phyloP scores from a whole-genome alignment of 805 yeast genomes.

The Starmerella powellii region DNA sequence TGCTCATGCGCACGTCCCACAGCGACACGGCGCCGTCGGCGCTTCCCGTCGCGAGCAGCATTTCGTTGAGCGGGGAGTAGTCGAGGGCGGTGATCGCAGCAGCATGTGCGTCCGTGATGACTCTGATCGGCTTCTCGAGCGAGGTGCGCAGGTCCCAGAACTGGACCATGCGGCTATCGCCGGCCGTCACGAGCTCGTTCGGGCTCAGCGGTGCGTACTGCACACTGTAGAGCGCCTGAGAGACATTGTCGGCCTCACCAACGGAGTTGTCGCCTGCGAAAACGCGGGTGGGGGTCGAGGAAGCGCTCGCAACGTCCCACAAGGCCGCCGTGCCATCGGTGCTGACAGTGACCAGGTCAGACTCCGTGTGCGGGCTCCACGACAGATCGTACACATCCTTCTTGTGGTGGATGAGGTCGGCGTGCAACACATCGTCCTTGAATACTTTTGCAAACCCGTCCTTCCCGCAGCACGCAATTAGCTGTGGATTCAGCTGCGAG shows the following conservation, averaged over 20 bases:
- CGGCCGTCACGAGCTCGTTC: conserved; percentile 59
- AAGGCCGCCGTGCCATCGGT: conserved; percentile 56
- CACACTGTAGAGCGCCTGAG: conserved; percentile 50
- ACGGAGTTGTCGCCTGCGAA: conserved; percentile 48
- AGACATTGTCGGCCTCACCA: conserved; percentile 38
- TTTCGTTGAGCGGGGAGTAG: conserved; percentile 44
- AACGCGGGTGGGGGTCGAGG: conserved; percentile 36
- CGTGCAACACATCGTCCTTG: conserved; percentile 13
- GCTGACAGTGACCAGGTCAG: conserved; percentile 48
- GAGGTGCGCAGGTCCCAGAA: conserved; percentile 40
- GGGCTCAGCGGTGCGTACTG: conserved; percentile 48
- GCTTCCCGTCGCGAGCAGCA: conserved; percentile 63
- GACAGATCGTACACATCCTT: conserved; percentile 60
- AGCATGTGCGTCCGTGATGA: conserved; percentile 37
- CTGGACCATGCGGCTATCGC: conserved; percentile 59
- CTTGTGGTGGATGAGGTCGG: conserved; percentile 42
- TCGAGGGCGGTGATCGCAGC: conserved; percentile 58
- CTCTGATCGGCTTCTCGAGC: conserved; percentile 4
- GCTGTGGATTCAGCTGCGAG: conserved; percentile 37
- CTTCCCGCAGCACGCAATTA: conserved; percentile 44
- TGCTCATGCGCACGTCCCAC: conserved; percentile 61
- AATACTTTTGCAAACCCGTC: conserved; percentile 28
- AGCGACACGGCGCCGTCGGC: conserved; percentile 60
- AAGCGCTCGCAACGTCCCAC: conserved; percentile 42
- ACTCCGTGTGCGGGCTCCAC: conserved; percentile 41